Conservation (phyloP, 2,329 filamentous ascomycete species). For the Xylaria sp. region DNA sequence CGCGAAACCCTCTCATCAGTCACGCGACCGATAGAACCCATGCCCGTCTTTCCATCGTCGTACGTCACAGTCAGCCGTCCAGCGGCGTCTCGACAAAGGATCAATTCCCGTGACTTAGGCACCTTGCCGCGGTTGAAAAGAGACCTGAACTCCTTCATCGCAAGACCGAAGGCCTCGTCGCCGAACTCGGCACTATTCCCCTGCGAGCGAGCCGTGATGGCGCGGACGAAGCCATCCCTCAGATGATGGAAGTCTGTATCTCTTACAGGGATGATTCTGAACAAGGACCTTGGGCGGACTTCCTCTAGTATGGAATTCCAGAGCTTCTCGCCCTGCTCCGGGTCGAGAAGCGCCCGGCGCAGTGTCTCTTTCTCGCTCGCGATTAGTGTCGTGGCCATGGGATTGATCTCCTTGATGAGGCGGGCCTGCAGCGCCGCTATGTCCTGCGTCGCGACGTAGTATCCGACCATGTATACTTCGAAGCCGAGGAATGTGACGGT, state of each 20-base stretch:
- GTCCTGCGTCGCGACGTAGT: constrained; percentile 88
- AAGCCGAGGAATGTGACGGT: constrained; percentile 91
- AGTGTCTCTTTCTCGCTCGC: constrained; percentile 82
- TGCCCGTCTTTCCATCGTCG: constrained; percentile 62
- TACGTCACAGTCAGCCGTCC: constrained; percentile 77
- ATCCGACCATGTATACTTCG: constrained; percentile 93
- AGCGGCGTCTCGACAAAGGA: constrained; percentile 73
- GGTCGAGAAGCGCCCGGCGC: constrained; percentile 75
- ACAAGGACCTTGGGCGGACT: constrained; percentile 76
- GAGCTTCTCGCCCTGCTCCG: constrained; percentile 73
- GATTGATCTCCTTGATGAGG: constrained; percentile 80
- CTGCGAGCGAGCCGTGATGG: constrained; percentile 79
- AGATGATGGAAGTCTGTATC: constrained; percentile 96
- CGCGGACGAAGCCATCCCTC: constrained; percentile 89
- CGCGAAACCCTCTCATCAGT: constrained; percentile 82
- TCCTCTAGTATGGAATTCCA: constrained; percentile 79
- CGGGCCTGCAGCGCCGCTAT: constrained; percentile 82
- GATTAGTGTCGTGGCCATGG: constrained; percentile 83
- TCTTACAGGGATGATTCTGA: constrained; percentile 88
- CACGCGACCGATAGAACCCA: constrained; percentile 75
- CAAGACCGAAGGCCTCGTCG: constrained; percentile 80
- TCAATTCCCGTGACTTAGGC: constrained; percentile 80
- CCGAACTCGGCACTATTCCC: constrained; percentile 65
- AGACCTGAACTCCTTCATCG: constrained; percentile 80
- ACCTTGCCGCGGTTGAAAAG: constrained; percentile 86